phyloP scores from a whole-genome alignment of 805 yeast genomes.

The Alloascoidea africana region DNA sequence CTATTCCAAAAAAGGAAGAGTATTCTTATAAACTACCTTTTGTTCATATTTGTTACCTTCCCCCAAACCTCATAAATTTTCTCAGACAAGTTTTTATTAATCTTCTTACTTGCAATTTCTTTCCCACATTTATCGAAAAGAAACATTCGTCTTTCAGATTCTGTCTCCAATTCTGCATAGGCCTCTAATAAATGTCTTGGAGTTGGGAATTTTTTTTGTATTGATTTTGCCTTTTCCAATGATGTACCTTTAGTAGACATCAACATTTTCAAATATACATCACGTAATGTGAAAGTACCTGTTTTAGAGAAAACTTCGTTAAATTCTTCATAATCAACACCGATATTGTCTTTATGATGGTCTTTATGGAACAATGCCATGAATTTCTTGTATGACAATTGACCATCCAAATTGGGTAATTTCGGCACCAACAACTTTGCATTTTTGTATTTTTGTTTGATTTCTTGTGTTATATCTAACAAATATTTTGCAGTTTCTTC shows the following conservation, averaged over 20 bases:
- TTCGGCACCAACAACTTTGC: slow-evolving; percentile 31
- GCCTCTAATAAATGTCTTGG: slow-evolving; percentile 44
- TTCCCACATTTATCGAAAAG: slow-evolving; percentile 19
- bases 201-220: slow-evolving; percentile 60
- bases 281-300: slow-evolving; percentile 54
- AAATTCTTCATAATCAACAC: slow-evolving; percentile 32
- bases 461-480: slow-evolving; percentile 28
- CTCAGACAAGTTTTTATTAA: slow-evolving; percentile 34
- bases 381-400: slow-evolving; percentile 11
- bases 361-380: slow-evolving; percentile 17
- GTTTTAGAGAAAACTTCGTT: slow-evolving; percentile 58
- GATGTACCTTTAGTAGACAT: slow-evolving; percentile 74
- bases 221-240: slow-evolving; percentile 66
- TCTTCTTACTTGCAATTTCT: slow-evolving; percentile 35
- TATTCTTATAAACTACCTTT: no score
- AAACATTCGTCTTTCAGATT: slow-evolving; percentile 20
- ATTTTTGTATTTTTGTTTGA: slow-evolving; percentile 23
- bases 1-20: no score
- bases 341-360: slow-evolving; percentile 16
- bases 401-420: slow-evolving; percentile 34
- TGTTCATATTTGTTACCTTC: no score
- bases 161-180: slow-evolving; percentile 16
- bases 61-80: slow-evolving; percentile 49
- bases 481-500: slow-evolving; percentile 62
- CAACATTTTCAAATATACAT: slow-evolving; percentile 59